These are phyloP conservation scores for Botrytis aclada DNA, from an alignment of 2,329 filamentous ascomycete genomes.

Conservation along the genomic window DNA sequence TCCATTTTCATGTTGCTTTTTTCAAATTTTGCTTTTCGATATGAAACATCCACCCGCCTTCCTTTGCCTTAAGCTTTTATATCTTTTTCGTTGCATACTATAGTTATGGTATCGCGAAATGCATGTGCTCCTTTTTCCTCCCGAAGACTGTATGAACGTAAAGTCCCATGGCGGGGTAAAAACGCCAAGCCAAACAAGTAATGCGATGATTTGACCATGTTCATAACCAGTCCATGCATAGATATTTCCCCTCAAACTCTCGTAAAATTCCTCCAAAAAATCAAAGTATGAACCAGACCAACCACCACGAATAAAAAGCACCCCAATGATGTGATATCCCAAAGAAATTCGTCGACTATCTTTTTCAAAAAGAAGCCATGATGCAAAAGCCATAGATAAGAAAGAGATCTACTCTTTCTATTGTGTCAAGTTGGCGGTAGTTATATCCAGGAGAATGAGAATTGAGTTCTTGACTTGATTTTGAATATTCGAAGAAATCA, in stretches of 20 bases:
- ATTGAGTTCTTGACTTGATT: background rate
- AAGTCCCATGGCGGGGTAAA: background rate
- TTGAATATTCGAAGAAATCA: conserved; percentile 1
- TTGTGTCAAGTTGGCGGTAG: conserved; percentile 7
- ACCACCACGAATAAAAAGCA: background rate
- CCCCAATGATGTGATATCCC: conserved; percentile 10
- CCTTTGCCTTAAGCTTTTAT: background rate
- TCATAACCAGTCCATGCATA: conserved; percentile 3
- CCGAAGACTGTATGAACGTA: background rate
- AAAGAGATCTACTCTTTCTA: conserved; percentile 8
- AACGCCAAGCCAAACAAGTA: background rate
- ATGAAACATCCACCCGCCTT: background rate
- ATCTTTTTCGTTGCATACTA: background rate
- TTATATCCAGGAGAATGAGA: conserved; percentile 13
- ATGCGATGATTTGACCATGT: conserved; percentile 6
- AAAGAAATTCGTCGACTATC: conserved; percentile 14
- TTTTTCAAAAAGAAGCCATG: conserved; percentile 16
- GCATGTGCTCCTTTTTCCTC: background rate
- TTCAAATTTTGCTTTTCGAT: background rate
- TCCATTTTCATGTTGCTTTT: background rate
- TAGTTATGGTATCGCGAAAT: background rate
- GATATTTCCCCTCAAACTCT: background rate
- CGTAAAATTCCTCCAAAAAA: background rate
- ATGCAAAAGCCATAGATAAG: conserved; percentile 9
- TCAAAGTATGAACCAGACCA: background rate